Evolutionary conservation across 2,329 filamentous ascomycete genomes (phyloP), one percentile per base, ranked within the genome.

Genomic region (Aurifilum marmelostoma): DNA sequence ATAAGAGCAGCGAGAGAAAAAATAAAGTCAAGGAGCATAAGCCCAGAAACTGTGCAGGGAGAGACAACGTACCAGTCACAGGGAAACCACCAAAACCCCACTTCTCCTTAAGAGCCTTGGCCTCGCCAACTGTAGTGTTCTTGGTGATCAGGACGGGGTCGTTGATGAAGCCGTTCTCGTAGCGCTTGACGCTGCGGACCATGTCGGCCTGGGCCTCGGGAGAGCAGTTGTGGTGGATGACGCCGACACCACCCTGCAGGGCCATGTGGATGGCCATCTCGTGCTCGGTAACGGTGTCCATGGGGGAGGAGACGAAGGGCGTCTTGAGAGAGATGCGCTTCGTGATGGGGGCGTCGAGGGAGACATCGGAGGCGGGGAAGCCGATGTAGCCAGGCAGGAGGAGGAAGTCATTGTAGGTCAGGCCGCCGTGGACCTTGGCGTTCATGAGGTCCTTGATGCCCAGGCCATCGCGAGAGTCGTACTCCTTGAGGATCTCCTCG

Each of bases 181-280:
- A 99, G 77, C 96, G 89, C 91, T 99, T 99, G 76, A 99, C 96
- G 86, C 97, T 98, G 81, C 93, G 89, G 74, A 99, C 93, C 96
- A 99, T 99, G 84, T 97, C 94, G 74, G 96, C 96, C 85, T 99
- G 96, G 67, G 93, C 92, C 37, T 98, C 93, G 39, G 94, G 88
- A n/a, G 94, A 96, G 88, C 96, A 99, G 86, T 99, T 99, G 88
- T 99, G 96, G 86, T 99, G 96, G 75, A 99, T 97, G 75, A 99
- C 94, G 83, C 96, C 93, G 24, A 97, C 85, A 77, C 93, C 93
- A 76, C 93, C 93, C 78, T 96, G 91, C 41, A 96, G 87, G 65
- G 93, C 93, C 87, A 97, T 97, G 84, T 97, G 93, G 76, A 99
- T 98, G 73, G 96, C 97, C 97, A 99, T 99, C 80, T 97, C 95